Evolutionary conservation across 257 asterid genomes (phyloP).

Genomic region (Catharanthus roseus): DNA sequence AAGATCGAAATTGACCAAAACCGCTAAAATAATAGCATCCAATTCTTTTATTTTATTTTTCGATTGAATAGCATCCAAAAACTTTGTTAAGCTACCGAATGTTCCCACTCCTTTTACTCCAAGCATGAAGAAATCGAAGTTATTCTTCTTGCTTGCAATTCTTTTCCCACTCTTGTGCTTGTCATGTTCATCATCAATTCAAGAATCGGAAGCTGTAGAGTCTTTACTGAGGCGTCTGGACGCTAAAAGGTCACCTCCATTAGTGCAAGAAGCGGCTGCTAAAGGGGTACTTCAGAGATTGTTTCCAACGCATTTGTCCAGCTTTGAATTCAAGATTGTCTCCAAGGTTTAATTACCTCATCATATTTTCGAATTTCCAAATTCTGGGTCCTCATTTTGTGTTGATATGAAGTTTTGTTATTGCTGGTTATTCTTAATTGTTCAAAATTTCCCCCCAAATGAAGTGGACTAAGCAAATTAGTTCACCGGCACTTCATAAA

Average conservation of each 20-base stretch:
- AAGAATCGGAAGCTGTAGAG: conserved; percentile 48
- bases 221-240: conserved; percentile 50
- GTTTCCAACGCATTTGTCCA: conserved; percentile 72
- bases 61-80: too few relatives aligned
- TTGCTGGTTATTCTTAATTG: background rate
- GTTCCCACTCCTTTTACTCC: conserved; percentile 15
- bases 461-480: background rate
- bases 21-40: background rate
- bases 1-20: background rate
- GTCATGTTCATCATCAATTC: conserved; percentile 29
- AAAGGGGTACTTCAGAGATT: conserved; percentile 70
- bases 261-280: conserved; percentile 77
- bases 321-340: conserved; percentile 55
- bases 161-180: conserved; percentile 22
- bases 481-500: background rate
- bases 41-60: too few relatives aligned
- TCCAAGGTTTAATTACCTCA: conserved; percentile 43
- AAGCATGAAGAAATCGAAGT: conserved; percentile 19
- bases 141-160: conserved; percentile 20
- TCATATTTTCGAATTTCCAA: background rate
- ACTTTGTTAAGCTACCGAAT: background rate
- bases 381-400: conserved; percentile 8
- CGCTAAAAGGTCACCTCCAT: conserved; percentile 39
- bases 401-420: background rate
- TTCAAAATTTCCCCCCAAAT: background rate